These are phyloP conservation scores for Fusarium acutatum DNA, from an alignment of 2,329 filamentous ascomycete genomes.

Conservation along the genomic window DNA sequence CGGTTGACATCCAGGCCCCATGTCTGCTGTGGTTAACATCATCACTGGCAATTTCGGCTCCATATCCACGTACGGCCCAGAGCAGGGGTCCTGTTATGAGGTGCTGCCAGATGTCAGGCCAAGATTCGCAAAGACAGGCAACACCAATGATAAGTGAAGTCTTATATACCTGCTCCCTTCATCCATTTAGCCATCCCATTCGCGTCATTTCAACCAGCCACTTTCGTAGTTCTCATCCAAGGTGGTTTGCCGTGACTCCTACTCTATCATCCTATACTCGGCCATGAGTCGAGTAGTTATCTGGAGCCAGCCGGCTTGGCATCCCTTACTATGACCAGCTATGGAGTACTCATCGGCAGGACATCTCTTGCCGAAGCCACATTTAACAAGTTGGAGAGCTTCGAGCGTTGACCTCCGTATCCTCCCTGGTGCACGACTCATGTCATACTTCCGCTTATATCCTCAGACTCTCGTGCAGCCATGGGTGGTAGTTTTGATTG, in stretches of 20 bases:
- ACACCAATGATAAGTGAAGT: constrained; percentile 16
- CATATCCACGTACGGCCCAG: background rate
- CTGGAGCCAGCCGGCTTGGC: constrained; percentile 21
- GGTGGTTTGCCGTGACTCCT: constrained; percentile 23
- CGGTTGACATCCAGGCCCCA: constrained; percentile 5
- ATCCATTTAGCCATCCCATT: background rate
- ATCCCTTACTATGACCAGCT: constrained; percentile 16
- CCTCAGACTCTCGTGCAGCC: background rate
- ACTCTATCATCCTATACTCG: background rate
- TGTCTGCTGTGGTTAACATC: background rate
- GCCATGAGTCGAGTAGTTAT: constrained; percentile 26
- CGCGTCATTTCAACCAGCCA: background rate
- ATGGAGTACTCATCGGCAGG: background rate
- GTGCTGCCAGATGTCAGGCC: constrained; percentile 3
- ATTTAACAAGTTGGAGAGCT: constrained; percentile 5
- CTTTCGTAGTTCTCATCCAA: constrained; percentile 10
- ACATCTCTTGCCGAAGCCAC: constrained; percentile 1
- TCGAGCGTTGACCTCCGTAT: constrained; percentile 4
- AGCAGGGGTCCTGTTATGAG: constrained; percentile 8
- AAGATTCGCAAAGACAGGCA: constrained; percentile 20
- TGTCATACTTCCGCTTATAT: constrained; percentile 16
- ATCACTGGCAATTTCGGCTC: constrained; percentile 19
- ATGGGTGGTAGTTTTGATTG: background rate
- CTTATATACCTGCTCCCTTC: constrained; percentile 19
- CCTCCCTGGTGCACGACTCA: constrained; percentile 21